Evolutionary conservation across 1,284 basidiomycete species (phyloP), one percentile per base, ranked within the genome.

Genomic region (Pascua sp.): DNA sequence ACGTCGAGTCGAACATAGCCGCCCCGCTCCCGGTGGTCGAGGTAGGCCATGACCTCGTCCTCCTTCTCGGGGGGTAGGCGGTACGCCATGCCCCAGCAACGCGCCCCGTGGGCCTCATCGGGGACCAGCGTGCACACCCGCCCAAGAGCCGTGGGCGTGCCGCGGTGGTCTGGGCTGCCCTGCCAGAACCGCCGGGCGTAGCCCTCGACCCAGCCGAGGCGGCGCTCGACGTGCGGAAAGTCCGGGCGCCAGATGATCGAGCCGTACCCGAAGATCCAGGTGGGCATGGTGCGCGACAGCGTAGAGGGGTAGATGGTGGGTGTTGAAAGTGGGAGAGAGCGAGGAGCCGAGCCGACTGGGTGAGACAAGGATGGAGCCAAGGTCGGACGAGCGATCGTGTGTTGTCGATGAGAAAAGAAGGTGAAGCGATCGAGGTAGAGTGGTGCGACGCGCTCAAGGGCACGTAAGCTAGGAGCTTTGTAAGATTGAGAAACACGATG

Each of bases 161-260:
- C 76, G 15, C 76, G 63, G 58, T 77, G 76, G 62, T 77, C 76
- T 12, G 71, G 69, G 3, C 71, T 73, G 10, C 72, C 74, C 52
- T 77, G 76, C 36, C 71, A 73, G 56, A 77, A 77, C 7, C 74
- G 65, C 5, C 76, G 62, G 63, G 71, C 74, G 60, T 75, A 63
- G 53, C 73, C 68, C 7, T 88, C 84, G 50, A 91, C 79, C 41
- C 76, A 58, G 9, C 53, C 56, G 1, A 51, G 53, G 5, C 51
- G 47, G 49, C 53, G 53, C 38, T 55, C 56, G 24, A 45, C 43
- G 45, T 47, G 52, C 11, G 56, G 56, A 38, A 61, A 61, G 42
- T 61, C 60, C 32, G 60, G 60, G 36, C 60, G 60, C 60, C 60
- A 61, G 51, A 61, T 61, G 43, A 61, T 57, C 16, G 46, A 49